Percentiles rank a stretch among this genome's conserved stretches.
phyloP scores from a whole-genome alignment of 805 yeast genomes.

The Wickerhamomyces mucosus region DNA sequence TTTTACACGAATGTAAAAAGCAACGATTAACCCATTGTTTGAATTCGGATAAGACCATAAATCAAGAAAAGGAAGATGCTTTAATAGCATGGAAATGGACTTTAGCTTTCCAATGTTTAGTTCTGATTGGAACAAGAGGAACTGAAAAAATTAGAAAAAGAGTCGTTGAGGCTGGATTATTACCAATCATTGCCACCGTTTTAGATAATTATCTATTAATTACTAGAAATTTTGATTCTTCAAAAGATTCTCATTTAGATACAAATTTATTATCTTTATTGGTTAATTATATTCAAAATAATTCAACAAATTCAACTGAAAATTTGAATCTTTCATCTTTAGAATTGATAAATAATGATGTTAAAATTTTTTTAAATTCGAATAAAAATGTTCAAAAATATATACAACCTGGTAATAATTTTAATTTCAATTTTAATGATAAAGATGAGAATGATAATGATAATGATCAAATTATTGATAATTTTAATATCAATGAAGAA shows the following conservation, averaged over 20 bases:
- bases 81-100: slow-evolving; percentile 98
- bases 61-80: slow-evolving; percentile 28
- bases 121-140: slow-evolving; percentile 87
- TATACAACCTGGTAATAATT: no score
- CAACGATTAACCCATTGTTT: neutral
- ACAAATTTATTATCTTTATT: slow-evolving; percentile 8
- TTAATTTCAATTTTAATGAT: no score
- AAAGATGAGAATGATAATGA: no score
- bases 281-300: neutral
- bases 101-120: slow-evolving; percentile 84
- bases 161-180: slow-evolving; percentile 84
- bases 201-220: slow-evolving; percentile 68
- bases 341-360: no score
- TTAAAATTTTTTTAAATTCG: no score
- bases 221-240: slow-evolving; percentile 25
- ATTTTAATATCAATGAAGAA: slow-evolving; percentile 5
- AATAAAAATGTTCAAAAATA: no score
- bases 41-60: slow-evolving; percentile 12
- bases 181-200: slow-evolving; percentile 86
- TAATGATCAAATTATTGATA: no score
- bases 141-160: slow-evolving; percentile 76
- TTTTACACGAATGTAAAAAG: slow-evolving; percentile 61
- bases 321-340: no score
- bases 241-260: slow-evolving; percentile 4
- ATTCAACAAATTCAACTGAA: no score